These are phyloP conservation scores for Syzygium aqueum DNA, from an alignment of 345 rosid genomes.

Conservation along the genomic window DNA sequence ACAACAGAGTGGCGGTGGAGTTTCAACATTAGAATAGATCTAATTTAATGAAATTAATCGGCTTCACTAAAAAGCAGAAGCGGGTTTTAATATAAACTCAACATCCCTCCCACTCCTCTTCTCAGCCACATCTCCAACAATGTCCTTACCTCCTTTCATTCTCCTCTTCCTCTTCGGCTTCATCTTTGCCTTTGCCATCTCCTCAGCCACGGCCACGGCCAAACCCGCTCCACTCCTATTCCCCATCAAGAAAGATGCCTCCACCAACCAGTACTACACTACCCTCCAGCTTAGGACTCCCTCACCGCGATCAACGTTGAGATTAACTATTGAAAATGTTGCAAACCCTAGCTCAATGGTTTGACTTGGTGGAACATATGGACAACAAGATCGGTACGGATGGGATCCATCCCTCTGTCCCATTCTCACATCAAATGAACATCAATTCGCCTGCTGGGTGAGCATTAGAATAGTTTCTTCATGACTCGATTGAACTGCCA, in stretches of 20 bases:
- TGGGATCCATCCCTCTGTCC: too few relatives aligned
- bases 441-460: too few relatives aligned
- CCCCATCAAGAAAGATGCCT: background rate
- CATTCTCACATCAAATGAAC: too few relatives aligned
- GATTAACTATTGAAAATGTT: too few relatives aligned
- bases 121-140: background rate
- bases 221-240: background rate
- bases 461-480: too few relatives aligned
- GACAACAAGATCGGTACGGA: too few relatives aligned
- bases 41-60: background rate
- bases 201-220: background rate
- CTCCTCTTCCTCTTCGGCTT: background rate
- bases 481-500: background rate
- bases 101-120: background rate
- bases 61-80: background rate
- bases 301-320: background rate
- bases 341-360: too few relatives aligned
- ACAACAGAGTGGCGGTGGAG: background rate
- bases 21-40: background rate
- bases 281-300: background rate
- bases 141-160: background rate
- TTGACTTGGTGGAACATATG: too few relatives aligned
- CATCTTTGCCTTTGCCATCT: background rate
- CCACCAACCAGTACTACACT: background rate
- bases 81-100: background rate